Evolutionary conservation across 2,329 filamentous ascomycete genomes (phyloP).

Genomic region (Ophiocordyceps australis): DNA sequence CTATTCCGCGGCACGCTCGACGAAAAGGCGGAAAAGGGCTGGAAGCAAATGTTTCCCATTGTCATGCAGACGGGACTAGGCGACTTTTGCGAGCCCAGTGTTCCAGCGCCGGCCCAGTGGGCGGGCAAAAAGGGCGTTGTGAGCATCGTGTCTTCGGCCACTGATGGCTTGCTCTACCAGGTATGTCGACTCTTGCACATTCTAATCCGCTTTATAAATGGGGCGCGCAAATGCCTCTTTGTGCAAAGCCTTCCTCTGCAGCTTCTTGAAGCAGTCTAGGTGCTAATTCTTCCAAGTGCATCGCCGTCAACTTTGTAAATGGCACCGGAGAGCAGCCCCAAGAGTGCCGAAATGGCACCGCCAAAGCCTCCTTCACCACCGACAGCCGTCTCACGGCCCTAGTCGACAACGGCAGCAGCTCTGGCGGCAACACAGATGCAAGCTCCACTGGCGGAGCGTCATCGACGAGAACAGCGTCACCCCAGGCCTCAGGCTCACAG

Average conservation of each 20-base stretch:
- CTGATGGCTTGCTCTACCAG: constrained; percentile 38
- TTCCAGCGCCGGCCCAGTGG: constrained; percentile 29
- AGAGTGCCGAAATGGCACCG: constrained; percentile 16
- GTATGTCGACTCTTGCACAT: constrained; percentile 14
- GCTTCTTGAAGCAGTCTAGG: no score
- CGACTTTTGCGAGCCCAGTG: constrained; percentile 28
- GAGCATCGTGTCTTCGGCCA: constrained; percentile 28
- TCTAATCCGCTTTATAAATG: no score
- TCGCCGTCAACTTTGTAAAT: constrained; percentile 35
- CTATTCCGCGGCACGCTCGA: constrained; percentile 40
- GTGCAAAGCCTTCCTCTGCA: no score
- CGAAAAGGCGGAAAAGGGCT: constrained; percentile 23
- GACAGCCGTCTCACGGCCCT: constrained; percentile 16
- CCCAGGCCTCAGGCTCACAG: no score
- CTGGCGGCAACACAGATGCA: constrained; percentile 5
- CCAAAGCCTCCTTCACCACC: constrained; percentile 11
- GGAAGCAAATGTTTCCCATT: constrained; percentile 35
- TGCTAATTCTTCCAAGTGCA: constrained; percentile 22
- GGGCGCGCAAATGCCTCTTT: no score
- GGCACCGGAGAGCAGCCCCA: constrained; percentile 12
- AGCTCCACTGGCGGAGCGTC: neutral
- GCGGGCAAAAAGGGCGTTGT: constrained; percentile 37
- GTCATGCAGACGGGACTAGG: constrained; percentile 35
- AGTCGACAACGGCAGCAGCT: constrained; percentile 6
- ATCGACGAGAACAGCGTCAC: neutral